A percentile compares a stretch with the other conserved stretches of the same genome.
Evolutionary conservation across 2,329 filamentous ascomycete genomes (phyloP).

Genomic region (Beauveria caledonica): DNA sequence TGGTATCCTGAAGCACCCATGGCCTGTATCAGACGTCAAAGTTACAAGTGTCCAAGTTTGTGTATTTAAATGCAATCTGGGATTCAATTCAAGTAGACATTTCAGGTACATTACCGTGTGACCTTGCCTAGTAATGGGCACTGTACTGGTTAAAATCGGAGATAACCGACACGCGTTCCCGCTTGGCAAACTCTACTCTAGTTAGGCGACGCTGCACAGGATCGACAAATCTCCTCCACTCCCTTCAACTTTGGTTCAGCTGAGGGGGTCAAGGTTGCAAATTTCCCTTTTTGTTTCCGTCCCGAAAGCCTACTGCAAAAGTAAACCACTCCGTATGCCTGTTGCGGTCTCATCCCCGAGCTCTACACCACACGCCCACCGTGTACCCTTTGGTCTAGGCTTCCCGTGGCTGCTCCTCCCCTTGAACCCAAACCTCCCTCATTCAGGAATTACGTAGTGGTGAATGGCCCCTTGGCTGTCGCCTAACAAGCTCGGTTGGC

Average conservation of each 20-base stretch:
- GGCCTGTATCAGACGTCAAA: not conserved
- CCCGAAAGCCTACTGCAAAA: not conserved
- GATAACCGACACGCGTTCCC: slow-evolving; percentile 4
- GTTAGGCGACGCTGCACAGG: not conserved
- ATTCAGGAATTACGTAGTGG: not conserved
- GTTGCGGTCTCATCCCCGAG: not conserved
- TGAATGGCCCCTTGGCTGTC: not conserved
- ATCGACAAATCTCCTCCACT: not conserved
- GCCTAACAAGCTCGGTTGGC: not conserved
- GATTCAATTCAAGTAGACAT: not conserved
- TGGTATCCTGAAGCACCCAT: not conserved
- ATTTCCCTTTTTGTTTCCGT: not conserved
- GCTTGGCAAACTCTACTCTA: slow-evolving; percentile 9
- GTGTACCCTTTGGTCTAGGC: not conserved
- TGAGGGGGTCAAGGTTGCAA: not conserved
- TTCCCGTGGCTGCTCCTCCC: not conserved
- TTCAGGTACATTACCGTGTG: not conserved
- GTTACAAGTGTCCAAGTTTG: not conserved
- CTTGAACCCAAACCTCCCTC: not conserved
- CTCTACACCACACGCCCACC: not conserved
- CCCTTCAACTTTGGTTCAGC: not conserved
- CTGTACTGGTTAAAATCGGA: slow-evolving; percentile 1
- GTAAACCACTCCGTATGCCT: too few species aligned
- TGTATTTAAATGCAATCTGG: too few species aligned
- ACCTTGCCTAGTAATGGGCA: not conserved